phyloP scores from a whole-genome alignment of 1,139 yeast species.

The Lodderomyces margitis region DNA sequence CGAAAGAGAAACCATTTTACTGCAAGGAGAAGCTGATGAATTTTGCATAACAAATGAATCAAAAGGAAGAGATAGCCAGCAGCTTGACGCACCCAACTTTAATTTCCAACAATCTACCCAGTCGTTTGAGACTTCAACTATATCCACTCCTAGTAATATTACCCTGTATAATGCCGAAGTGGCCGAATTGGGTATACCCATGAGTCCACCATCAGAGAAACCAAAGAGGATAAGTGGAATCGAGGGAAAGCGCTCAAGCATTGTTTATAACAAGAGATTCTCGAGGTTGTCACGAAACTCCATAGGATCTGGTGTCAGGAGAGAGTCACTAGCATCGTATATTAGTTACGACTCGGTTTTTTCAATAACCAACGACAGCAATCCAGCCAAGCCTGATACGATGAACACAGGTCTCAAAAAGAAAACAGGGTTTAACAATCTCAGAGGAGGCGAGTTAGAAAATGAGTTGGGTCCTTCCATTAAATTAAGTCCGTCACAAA shows the following conservation, averaged over 20 bases:
- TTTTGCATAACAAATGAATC: conserved; percentile 9
- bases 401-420: conserved; percentile 26
- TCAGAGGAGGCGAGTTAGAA: conserved; percentile 19
- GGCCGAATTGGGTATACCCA: conserved; percentile 45
- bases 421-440: conserved; percentile 38
- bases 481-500: conserved; percentile 16
- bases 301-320: conserved; percentile 27
- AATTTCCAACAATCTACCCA: conserved; percentile 16
- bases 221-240: conserved; percentile 27
- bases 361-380: conserved; percentile 34
- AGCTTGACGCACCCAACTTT: conserved; percentile 18
- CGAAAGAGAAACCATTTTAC: conserved; percentile 9
- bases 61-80: conserved; percentile 2
- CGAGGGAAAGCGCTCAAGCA: conserved; percentile 16
- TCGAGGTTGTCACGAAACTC: conserved; percentile 20
- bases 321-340: conserved; percentile 49
- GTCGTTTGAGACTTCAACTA: conserved; percentile 27
- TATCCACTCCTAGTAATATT: conserved; percentile 42
- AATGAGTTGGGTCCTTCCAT: conserved; percentile 20
- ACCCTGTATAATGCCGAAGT: conserved; percentile 44
- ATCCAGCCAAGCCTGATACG: not conserved
- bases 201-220: conserved; percentile 34
- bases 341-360: conserved; percentile 56
- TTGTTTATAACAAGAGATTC: conserved; percentile 18
- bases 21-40: conserved; percentile 11